Base-by-base conservation (phyloP, 2,329 filamentous ascomycete genomes). In the Nemania abortiva region DNA sequence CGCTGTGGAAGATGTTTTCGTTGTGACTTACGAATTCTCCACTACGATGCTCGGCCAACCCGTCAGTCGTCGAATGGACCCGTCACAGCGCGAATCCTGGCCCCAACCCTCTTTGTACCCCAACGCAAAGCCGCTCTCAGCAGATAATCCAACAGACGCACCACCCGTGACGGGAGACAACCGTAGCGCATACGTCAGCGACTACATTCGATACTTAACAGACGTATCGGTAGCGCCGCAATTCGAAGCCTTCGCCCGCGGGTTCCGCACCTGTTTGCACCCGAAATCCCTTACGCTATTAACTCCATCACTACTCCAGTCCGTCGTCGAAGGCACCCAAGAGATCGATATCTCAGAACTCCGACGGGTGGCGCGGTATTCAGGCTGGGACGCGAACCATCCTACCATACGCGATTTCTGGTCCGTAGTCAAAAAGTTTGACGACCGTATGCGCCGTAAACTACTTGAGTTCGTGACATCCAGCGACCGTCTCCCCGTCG, bases 391-490 rank as follows among this genome's bases (percentile, higher is more conserved):
- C 54, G 83, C 89, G 0, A 84, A 84, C 0, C 91, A 96, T 72
- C 88, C 84, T 15, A 89, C 91, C 0, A 89, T 99, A 50, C 83
- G 84, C 27, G 89, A 92, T 73, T 98, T 99, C 79, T 99, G 96
- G 96, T 85, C 85, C 13, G 87, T 98, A 7, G 92, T 97, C 0
- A 87, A 87, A 72, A 80, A 79, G 42, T 96, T 88, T 77, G 86
- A 89, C 68, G 85, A 91, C 18, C 84, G 87, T 53, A 91, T 95
- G 84, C 91, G 91, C 80, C 88, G 90, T 61, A 89, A 89, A 75
- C 82, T 99, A 39, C 85, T 99, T 37, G 94, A 98, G 79, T 99
- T 99, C 76, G 95, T 99, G 34, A 99, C 96, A 15, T 95, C 95
- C 0, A 95, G 91, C 74, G 95, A 98, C 77, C 88, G 96, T 1